A percentile compares a stretch with the other conserved stretches of the same genome.
Evolutionary conservation across 164 flowering plant genomes (phyloP).

Genomic region (Chimonanthus salicifolius): DNA sequence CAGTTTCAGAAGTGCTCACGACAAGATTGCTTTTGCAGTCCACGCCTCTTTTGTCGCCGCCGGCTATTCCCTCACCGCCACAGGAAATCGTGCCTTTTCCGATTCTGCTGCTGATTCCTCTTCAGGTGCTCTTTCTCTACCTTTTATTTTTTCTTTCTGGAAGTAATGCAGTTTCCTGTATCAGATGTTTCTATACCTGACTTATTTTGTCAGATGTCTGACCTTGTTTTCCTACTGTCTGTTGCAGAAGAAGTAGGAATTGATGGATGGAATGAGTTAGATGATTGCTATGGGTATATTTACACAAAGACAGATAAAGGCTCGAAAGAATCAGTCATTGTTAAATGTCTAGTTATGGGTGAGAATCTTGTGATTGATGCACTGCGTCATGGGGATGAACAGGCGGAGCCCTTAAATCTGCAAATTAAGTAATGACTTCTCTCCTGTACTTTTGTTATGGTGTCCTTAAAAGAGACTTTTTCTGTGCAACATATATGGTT

Average conservation of each 20-base stretch:
- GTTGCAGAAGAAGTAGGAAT: constrained; percentile 15
- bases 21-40: constrained; percentile 10
- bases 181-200: background rate
- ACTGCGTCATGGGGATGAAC: constrained; percentile 4
- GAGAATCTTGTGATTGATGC: constrained; percentile 14
- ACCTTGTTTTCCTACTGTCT: background rate
- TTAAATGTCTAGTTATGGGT: constrained; percentile 13
- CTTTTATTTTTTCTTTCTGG: background rate
- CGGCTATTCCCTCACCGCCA: constrained; percentile 16
- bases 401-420: constrained; percentile 7
- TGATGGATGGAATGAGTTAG: constrained; percentile 20
- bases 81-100: constrained; percentile 10
- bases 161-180: background rate
- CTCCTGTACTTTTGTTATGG: background rate
- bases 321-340: constrained; percentile 9
- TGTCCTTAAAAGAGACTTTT: background rate
- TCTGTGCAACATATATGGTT: background rate
- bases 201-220: background rate
- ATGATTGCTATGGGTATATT: constrained; percentile 12
- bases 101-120: background rate
- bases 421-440: constrained; percentile 12
- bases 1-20: constrained; percentile 11
- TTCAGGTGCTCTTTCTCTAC: constrained; percentile 1
- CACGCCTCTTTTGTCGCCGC: constrained; percentile 17
- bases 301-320: constrained; percentile 7